Evolutionary conservation across 208 protist species (phyloP).

Genomic region (Spironucleus salmonicida): DNA sequence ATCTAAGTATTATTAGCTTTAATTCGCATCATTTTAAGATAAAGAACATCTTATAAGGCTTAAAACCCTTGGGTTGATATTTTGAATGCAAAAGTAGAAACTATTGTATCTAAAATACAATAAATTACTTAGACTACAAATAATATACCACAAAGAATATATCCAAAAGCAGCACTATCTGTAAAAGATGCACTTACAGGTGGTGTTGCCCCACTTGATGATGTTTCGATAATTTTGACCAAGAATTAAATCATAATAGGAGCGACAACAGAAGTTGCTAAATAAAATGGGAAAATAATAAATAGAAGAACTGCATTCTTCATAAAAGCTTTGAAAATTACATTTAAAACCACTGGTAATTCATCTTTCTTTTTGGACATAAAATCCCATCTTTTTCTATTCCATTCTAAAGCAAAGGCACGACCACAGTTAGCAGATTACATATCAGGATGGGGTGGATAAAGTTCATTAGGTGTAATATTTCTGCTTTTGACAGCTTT

Average conservation of each 20-base stretch:
- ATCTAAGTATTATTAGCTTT: not conserved
- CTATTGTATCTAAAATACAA: not conserved
- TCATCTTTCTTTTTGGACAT: not conserved
- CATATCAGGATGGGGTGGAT: not conserved
- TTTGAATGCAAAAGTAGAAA: not conserved
- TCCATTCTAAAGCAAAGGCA: not conserved
- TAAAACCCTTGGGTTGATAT: not conserved
- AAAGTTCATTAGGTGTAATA: not conserved
- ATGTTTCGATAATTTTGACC: not conserved
- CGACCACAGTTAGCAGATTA: not conserved
- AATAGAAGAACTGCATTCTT: not conserved
- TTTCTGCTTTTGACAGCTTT: not conserved
- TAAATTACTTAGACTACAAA: not conserved
- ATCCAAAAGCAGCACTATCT: too few relatives aligned
- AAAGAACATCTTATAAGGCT: not conserved
- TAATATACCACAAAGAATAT: not conserved
- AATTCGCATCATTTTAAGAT: not conserved
- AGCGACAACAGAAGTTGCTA: not conserved
- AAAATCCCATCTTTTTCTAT: not conserved
- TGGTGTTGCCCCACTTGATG: not conserved
- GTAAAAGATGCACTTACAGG: too few relatives aligned
- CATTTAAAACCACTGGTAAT: not conserved
- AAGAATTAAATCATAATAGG: not conserved
- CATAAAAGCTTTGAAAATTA: not conserved
- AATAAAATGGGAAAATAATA: not conserved